These are phyloP conservation scores for Calonectria pteridis DNA, from an alignment of 2,329 filamentous ascomycete species.

Conservation along the genomic window DNA sequence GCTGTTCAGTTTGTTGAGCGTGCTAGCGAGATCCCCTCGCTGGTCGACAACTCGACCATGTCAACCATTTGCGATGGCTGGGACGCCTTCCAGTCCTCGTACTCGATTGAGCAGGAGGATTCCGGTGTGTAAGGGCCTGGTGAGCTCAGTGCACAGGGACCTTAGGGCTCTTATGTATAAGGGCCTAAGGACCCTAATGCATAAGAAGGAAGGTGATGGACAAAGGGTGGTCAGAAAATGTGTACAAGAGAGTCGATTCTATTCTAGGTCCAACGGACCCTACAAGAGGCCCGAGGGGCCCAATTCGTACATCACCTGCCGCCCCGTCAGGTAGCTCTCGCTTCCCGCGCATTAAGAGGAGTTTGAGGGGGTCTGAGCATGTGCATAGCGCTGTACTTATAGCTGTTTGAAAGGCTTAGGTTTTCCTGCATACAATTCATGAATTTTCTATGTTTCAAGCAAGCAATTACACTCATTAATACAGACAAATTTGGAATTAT, in stretches of 20 bases:
- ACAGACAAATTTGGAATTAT: neutral
- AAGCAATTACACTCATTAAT: neutral
- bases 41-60: constrained; percentile 5
- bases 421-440: neutral
- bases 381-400: neutral
- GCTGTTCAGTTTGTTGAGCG: constrained; percentile 40
- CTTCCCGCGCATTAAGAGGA: neutral
- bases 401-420: neutral
- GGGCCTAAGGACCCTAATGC: too few species aligned
- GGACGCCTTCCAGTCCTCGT: neutral
- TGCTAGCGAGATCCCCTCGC: constrained; percentile 34
- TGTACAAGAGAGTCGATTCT: neutral
- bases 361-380: neutral
- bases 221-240: too few species aligned
- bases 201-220: too few species aligned
- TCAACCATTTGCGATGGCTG: neutral
- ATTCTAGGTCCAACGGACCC: neutral
- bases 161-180: too few species aligned
- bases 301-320: neutral
- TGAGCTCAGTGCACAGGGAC: too few species aligned
- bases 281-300: neutral
- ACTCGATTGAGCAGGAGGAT: constrained; percentile 12
- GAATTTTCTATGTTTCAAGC: neutral
- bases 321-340: neutral
- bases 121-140: constrained; percentile 8